Base-by-base conservation (phyloP, 495 filamentous ascomycete species). In the Parachaetomium inaequale region DNA sequence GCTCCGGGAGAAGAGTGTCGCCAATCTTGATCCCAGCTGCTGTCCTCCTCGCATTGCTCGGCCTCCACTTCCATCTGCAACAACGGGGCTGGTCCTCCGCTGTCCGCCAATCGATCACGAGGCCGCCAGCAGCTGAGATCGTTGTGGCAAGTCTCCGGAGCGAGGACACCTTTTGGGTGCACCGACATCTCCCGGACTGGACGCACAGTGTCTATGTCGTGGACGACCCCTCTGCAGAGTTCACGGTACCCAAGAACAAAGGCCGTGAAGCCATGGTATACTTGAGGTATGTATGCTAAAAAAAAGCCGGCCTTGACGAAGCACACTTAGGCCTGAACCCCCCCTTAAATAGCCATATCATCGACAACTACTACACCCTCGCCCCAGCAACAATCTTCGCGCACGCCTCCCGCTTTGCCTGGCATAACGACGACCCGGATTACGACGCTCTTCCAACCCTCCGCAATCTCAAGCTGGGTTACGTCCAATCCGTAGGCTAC, bases 251-350 rank as follows among this genome's bases (percentile, higher is more conserved):
- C 8, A 60, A 59, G 6, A 87, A 86, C 69, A 85, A 85, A 68
- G 84, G 86, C 5, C 79, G 80, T 62, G 86, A 89, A 70, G 84
- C 81, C 11, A 86, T 87, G 83, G 79, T 83, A 5, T 86, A 84
- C 67, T 67, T 87, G 0, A 85, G 12, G 26, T 50, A 28, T 40
- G 12, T 40, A 40, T 4, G 8, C 4, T 4, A 32, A 32, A 32
- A 32, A 32, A 32, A 32, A 32, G 8, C 31, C 31, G 8, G 8
- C 31, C 31, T 8, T 8, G 31, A 32, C 31, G 4, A 4, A n/a
- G 15, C 47, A 12, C 12, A 29, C 23, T 3, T 28, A 28, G 3
- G 23, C 3, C 17, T 50, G 12, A 17, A 17, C 1, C 17, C 8
- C 8, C 4, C 42, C 19, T 7, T 2, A 21, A 46, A 4, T 10